Evolutionary conservation across 1,284 basidiomycete genomes (phyloP), one percentile per base, ranked within the genome.

Genomic region (Leccinum insigne): DNA sequence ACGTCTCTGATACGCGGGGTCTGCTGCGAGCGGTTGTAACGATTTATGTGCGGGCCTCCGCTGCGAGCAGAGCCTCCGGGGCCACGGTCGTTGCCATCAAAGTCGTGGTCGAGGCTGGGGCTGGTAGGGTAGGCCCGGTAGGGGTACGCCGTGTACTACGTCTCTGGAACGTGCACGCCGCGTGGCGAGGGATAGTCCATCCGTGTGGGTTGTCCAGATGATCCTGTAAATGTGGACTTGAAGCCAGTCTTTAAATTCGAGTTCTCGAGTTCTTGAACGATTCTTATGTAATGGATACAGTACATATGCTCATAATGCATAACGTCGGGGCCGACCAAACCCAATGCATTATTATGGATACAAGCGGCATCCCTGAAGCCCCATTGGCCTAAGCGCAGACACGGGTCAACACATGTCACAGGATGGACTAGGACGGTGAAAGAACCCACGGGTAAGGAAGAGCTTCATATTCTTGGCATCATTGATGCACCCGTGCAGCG

Each of bases 401-500:
- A 14, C 14, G 2, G 13, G 60, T 70, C 47, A 54, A 60, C 8
- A 16, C n/a, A 42, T 13, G 13, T 18, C 23, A 5, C 44, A 63
- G 14, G 56, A 42, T 40, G 2, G 9, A 5, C 21, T 10, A 2
- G 11, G 29, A 49, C 52, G n/a, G 63, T 23, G 62, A 61, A 42
- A 8, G 26, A 16, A 76, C 89, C 66, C 68, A 93, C 91, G 78
- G 60, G 86, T 86, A 35, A 95, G 80, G 80, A 94, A 95, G 13
- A 82, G 77, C 62, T 84, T 82, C 58, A 96, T 84, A 69, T 90
- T 89, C 68, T 80, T 82, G 10, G 90, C 91, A 74, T 97, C 95
- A 71, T 96, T 96, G 71, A 95, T 85, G 70, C 95, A 96, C 5
- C 94, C 94, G 1, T 81, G 78, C 8, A 96, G 82, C 69, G 86